Conservation (phyloP, 139 green algal genomes). For the Closterium sp. region DNA sequence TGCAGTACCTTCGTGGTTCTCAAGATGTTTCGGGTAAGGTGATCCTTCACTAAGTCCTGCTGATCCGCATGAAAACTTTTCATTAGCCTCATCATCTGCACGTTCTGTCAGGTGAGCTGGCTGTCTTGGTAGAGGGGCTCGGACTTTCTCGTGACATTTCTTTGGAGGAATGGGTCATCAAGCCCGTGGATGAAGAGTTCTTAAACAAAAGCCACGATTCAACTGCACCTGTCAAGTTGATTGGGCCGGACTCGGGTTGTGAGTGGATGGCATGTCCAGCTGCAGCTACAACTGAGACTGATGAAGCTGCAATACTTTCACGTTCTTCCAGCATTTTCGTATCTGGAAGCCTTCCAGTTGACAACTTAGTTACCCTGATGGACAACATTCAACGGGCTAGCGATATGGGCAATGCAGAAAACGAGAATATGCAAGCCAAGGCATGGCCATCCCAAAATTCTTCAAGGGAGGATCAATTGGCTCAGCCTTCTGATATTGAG, state of each 20-base stretch:
- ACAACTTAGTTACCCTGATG: neutral
- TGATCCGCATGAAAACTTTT: neutral
- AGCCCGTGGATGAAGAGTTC: constrained; percentile 10
- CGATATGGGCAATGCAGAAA: neutral
- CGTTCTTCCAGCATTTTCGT: neutral
- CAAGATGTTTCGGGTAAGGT: constrained; percentile 41
- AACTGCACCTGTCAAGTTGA: neutral
- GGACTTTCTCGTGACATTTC: constrained; percentile 12
- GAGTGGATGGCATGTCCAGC: neutral
- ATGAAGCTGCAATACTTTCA: constrained; percentile 5
- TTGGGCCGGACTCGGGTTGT: neutral
- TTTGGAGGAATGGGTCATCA: constrained; percentile 35
- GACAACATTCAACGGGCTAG: neutral
- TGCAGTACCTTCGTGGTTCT: constrained; percentile 16
- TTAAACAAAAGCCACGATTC: neutral
- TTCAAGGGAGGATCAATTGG: neutral
- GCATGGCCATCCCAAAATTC: neutral
- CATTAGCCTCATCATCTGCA: neutral
- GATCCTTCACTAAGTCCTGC: neutral
- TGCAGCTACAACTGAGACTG: neutral
- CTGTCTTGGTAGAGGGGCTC: constrained; percentile 26
- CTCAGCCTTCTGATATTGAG: neutral
- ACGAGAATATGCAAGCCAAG: neutral
- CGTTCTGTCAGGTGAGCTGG: constrained; percentile 22
- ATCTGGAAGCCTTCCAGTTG: neutral